These are phyloP conservation scores for Myochromella boudieri DNA, from an alignment of 768 basidiomycete species.

Conservation along the genomic window DNA sequence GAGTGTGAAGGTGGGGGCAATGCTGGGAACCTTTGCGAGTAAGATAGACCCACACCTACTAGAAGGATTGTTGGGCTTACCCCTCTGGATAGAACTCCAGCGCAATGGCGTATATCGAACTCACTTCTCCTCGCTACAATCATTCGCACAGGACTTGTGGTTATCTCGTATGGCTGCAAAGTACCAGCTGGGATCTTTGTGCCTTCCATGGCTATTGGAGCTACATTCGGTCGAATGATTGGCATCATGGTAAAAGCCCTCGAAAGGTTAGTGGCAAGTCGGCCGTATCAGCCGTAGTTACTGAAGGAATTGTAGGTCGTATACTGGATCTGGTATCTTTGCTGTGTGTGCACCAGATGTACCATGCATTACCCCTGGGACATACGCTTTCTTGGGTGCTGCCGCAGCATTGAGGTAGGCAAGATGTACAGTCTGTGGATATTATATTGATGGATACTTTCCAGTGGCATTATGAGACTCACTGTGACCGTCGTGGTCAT, in stretches of 20 bases:
- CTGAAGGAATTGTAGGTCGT: conserved; percentile 51
- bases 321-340: conserved; percentile 85
- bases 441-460: neutral
- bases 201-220: conserved; percentile 98
- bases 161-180: conserved; percentile 93
- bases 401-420: conserved; percentile 87
- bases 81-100: conserved; percentile 57
- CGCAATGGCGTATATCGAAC: conserved; percentile 94
- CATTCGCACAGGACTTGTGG: conserved; percentile 81
- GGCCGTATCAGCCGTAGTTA: no score
- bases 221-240: conserved; percentile 95
- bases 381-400: conserved; percentile 96
- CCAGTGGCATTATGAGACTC: conserved; percentile 92
- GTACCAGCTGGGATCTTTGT: conserved; percentile 99
- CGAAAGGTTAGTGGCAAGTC: conserved; percentile 55
- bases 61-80: neutral
- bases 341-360: conserved; percentile 87
- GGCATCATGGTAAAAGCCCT: conserved; percentile 96
- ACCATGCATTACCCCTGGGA: conserved; percentile 97
- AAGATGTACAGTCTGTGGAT: no score
- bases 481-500: conserved; percentile 98
- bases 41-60: conserved; percentile 27
- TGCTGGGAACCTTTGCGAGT: conserved; percentile 91
- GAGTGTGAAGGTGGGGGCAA: conserved; percentile 97
- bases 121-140: conserved; percentile 90